These are phyloP conservation scores for Saccharomyces pastorianus DNA, from an alignment of 1,139 yeast genomes.

Conservation along the genomic window DNA sequence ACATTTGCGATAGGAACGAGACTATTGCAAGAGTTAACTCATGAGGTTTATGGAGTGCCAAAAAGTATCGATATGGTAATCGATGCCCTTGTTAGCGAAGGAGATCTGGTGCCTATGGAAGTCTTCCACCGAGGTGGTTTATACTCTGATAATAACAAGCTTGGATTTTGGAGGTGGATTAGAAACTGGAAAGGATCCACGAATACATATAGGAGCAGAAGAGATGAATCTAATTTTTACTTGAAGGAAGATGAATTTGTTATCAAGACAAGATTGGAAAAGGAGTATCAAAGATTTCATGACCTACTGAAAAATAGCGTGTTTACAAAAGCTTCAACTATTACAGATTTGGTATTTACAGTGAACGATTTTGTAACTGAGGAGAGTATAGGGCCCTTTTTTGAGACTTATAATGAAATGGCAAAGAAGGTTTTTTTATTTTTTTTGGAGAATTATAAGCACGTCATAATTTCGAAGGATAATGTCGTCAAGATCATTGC, in stretches of 20 bases:
- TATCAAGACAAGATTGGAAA: constrained; percentile 12
- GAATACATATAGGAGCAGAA: constrained; percentile 12
- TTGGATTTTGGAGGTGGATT: constrained; percentile 11
- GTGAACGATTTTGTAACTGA: constrained; percentile 15
- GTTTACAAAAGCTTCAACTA: constrained; percentile 13
- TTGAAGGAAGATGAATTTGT: constrained; percentile 17
- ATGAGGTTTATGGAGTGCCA: constrained; percentile 32
- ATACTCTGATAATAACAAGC: constrained; percentile 3
- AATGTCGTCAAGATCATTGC: constrained; percentile 19
- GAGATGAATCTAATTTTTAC: constrained; percentile 11
- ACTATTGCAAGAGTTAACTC: constrained; percentile 24
- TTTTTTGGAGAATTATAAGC: constrained; percentile 16
- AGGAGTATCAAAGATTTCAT: constrained; percentile 8
- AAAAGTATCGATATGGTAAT: constrained; percentile 33
- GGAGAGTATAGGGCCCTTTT: constrained; percentile 9
- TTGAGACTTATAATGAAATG: constrained; percentile 6
- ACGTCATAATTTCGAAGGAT: constrained; percentile 12
- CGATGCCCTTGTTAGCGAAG: constrained; percentile 28
- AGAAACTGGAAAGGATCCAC: constrained; percentile 4
- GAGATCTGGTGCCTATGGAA: constrained; percentile 25
- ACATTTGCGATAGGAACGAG: constrained; percentile 25
- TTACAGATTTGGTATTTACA: constrained; percentile 21
- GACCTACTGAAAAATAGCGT: constrained; percentile 12
- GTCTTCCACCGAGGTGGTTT: constrained; percentile 16
- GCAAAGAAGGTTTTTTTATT: constrained; percentile 17